Conservation (phyloP, 257 asterid genomes). For the Paraleonurus japonicus region DNA sequence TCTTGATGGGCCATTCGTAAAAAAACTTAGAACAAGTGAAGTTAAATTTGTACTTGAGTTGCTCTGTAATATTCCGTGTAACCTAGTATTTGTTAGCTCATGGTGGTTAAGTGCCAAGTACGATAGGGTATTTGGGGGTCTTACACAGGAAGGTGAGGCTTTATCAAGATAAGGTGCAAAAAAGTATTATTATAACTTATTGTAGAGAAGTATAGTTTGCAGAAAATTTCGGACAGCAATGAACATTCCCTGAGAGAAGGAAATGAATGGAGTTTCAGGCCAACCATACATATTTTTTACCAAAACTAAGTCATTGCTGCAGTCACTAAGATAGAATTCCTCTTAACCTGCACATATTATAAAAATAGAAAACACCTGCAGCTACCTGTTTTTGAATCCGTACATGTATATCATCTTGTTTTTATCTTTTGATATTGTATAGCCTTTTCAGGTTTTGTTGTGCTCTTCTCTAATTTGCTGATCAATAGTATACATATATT, state of each 20-base stretch:
- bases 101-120: constrained; percentile 9
- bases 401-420: background rate
- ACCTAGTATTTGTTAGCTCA: constrained; percentile 17
- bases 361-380: background rate
- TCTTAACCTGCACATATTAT: background rate
- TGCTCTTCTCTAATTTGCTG: background rate
- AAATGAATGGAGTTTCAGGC: background rate
- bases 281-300: background rate
- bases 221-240: background rate
- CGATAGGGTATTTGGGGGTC: background rate
- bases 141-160: background rate
- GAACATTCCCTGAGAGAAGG: background rate
- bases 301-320: background rate
- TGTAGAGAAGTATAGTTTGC: background rate
- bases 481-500: background rate
- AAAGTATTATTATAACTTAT: background rate
- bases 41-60: background rate
- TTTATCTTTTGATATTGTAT: background rate
- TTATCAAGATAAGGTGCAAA: background rate
- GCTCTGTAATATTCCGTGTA: background rate
- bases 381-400: constrained; percentile 18
- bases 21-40: background rate
- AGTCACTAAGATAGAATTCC: background rate
- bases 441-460: background rate
- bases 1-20: background rate